Evolutionary conservation across 2,329 filamentous ascomycete species (phyloP), one percentile per base, ranked within the genome.

Genomic region (Rutstroemia sp.): DNA sequence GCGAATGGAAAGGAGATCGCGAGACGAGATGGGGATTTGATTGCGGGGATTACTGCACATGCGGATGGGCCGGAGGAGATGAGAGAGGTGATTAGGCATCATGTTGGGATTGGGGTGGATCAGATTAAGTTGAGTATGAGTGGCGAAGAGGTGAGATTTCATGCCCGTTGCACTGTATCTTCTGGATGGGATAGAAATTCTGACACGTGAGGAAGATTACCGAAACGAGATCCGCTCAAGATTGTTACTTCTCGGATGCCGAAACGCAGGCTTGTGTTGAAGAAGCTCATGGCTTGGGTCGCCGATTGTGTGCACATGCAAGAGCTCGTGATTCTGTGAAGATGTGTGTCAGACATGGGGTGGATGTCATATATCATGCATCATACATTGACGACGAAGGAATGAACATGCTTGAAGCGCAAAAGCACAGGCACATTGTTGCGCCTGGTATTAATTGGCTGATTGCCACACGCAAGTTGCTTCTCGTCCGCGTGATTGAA

Each of bases 1-100:
- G 75, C 76, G 1, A 80, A 78, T 60, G 74, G 72, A 0, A 72
- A 74, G 57, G 77, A 80, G 61, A 77, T 79, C 53, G 73, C 75
- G 2, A 64, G 68, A 5, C 65, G 66, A 17, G 73, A 73, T 54
- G 77, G 76, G 0, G 76, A 75, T 12, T 65, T 79, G 0, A 71
- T 75, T 4, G 40, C 59, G 45, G 61, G 66, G 3, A 72, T 72
- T 39, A 71, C 66, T 4, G 64, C 64, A 9, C 66, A 58, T 54
- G 70, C 68, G 0, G 72, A 76, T 58, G 73, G 71, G 4, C 69
- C 71, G 0, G 64, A 71, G 3, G 71, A 71, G 53, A 75, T 76
- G 73, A 65, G 73, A 42, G 60, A 69, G 30, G 69, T 70, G 0
- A 72, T 76, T 25, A 63, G 67, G 4, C 65, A 69, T 40, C 70